These are phyloP conservation scores for Penicillium sp. DNA, from an alignment of 2,329 filamentous ascomycete genomes.

Conservation along the genomic window DNA sequence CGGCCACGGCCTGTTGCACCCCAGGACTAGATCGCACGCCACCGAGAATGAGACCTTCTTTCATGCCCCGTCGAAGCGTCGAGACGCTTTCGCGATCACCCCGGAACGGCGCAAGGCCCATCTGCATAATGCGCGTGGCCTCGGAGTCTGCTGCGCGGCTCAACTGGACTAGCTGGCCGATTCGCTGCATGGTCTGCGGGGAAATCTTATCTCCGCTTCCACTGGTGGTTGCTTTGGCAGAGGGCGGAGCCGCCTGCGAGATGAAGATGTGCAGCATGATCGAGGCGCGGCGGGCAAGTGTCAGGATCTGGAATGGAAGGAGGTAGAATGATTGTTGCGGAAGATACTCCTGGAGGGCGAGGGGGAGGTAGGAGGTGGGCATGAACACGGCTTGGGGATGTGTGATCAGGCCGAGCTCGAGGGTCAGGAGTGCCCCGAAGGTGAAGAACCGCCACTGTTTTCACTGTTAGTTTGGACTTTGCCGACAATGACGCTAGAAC, in stretches of 20 bases:
- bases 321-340: slow-evolving; percentile 49
- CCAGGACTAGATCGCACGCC: slow-evolving; percentile 77
- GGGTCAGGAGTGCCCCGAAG: slow-evolving; percentile 55
- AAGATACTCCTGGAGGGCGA: slow-evolving; percentile 30
- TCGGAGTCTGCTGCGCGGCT: slow-evolving; percentile 68
- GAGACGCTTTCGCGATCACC: slow-evolving; percentile 67
- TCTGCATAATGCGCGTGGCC: slow-evolving; percentile 66
- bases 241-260: slow-evolving; percentile 73
- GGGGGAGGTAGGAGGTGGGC: slow-evolving; percentile 35
- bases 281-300: slow-evolving; percentile 72
- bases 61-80: slow-evolving; percentile 70
- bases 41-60: slow-evolving; percentile 86
- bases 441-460: slow-evolving; percentile 54
- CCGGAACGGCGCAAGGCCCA: slow-evolving; percentile 80
- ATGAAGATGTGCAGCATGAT: slow-evolving; percentile 83
- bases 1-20: slow-evolving; percentile 76
- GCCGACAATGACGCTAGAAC: slow-evolving; percentile 22
- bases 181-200: slow-evolving; percentile 60
- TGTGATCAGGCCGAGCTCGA: slow-evolving; percentile 61
- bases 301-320: slow-evolving; percentile 82
- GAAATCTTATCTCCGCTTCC: slow-evolving; percentile 35
- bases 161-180: slow-evolving; percentile 67
- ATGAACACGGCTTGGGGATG: slow-evolving; percentile 49
- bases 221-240: slow-evolving; percentile 43
- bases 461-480: slow-evolving; percentile 12